These are phyloP conservation scores for Chrysosporium queenslandicum DNA, from an alignment of 2,329 filamentous ascomycete genomes.

Conservation along the genomic window DNA sequence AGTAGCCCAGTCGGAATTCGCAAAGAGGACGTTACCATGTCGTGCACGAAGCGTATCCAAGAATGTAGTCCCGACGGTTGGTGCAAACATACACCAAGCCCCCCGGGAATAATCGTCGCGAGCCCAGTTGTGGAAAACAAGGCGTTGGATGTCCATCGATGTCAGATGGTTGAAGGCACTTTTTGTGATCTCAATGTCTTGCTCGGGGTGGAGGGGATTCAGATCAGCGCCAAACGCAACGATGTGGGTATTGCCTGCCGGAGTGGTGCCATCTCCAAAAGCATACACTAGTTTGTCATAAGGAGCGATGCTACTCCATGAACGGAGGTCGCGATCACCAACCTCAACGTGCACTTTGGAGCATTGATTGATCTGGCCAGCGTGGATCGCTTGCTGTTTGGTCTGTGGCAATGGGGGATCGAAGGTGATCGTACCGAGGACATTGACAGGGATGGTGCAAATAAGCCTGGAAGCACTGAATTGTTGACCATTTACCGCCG, in stretches of 20 bases:
- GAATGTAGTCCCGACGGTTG: background rate
- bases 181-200: conserved; percentile 2
- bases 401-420: conserved; percentile 1
- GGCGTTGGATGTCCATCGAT: conserved; percentile 2
- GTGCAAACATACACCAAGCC: conserved; percentile 8
- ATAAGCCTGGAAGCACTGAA: conserved; percentile 3
- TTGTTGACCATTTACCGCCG: background rate
- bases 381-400: background rate
- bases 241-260: conserved; percentile 6
- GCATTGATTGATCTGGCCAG: conserved; percentile 4
- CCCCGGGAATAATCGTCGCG: background rate
- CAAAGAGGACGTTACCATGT: conserved; percentile 5
- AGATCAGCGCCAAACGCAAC: conserved; percentile 7
- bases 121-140: conserved; percentile 7
- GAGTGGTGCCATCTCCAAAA: conserved; percentile 7
- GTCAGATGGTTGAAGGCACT: background rate
- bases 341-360: conserved; percentile 6
- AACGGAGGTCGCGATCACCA: background rate
- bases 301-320: conserved; percentile 2
- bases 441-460: conserved; percentile 7
- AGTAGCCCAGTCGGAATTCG: conserved; percentile 1
- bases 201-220: conserved; percentile 1
- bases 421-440: conserved; percentile 2
- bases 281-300: conserved; percentile 3
- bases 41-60: conserved; percentile 1